Conservation (phyloP, 345 rosid genomes). For the Gynandropsis gynandra region DNA sequence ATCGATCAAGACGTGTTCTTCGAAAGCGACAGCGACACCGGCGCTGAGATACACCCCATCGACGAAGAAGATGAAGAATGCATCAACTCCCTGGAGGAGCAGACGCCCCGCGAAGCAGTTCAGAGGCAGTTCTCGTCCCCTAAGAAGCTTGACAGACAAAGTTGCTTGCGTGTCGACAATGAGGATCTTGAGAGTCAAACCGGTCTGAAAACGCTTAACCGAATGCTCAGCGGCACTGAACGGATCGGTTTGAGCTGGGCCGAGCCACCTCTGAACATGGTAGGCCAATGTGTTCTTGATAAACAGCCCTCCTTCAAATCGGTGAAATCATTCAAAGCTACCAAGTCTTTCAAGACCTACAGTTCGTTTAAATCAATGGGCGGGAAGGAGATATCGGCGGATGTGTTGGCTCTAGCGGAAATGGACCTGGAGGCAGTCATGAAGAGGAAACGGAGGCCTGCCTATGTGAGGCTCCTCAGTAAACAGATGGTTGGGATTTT, state of each 20-base stretch:
- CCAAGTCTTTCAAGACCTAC: conserved; percentile 48
- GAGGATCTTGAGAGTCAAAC: conserved; percentile 14
- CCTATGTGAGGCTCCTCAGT: conserved; percentile 77
- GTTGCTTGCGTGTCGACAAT: conserved; percentile 48
- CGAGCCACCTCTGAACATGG: conserved; percentile 65
- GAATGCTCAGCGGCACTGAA: conserved; percentile 63
- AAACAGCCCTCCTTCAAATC: conserved; percentile 58
- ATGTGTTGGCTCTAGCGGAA: conserved; percentile 40
- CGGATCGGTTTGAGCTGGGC: conserved; percentile 85
- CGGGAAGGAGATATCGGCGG: conserved; percentile 40
- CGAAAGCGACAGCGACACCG: conserved; percentile 73
- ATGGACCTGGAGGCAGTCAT: conserved; percentile 56
- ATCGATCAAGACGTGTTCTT: conserved; percentile 68
- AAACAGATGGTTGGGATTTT: conserved; percentile 95
- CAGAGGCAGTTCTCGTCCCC: conserved; percentile 47
- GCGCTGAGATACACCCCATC: conserved; percentile 72
- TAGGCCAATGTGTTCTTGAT: conserved; percentile 48
- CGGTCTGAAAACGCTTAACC: conserved; percentile 32
- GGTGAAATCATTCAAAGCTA: conserved; percentile 38
- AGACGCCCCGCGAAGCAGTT: conserved; percentile 19
- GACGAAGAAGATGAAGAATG: conserved; percentile 72
- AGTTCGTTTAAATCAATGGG: conserved; percentile 54
- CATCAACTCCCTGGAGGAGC: conserved; percentile 6
- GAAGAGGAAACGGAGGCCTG: conserved; percentile 61
- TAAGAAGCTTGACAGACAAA: conserved; percentile 57